Conservation (phyloP, 805 yeast species). For the Spencermartinsiella europaea region DNA sequence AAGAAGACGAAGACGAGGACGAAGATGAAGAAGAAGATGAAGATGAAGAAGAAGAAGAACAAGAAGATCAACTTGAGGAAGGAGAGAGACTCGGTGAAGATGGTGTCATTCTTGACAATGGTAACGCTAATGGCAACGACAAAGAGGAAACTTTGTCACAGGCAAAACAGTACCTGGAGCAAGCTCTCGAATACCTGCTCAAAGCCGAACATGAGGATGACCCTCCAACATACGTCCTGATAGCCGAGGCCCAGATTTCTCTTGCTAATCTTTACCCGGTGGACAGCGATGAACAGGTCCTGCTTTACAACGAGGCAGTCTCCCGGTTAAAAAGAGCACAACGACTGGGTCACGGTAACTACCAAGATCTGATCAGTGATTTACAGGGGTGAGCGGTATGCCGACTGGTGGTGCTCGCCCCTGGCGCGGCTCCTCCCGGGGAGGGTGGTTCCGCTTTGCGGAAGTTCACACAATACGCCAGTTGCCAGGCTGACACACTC, state of each 20-base stretch:
- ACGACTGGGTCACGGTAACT: slow-evolving; percentile 34
- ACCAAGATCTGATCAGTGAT: slow-evolving; percentile 33
- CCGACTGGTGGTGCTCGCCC: too few species aligned
- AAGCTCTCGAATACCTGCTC: slow-evolving; percentile 54
- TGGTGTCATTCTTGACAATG: too few species aligned
- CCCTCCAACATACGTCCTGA: slow-evolving; percentile 74
- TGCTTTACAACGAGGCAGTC: slow-evolving; percentile 65
- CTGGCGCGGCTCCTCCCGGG: too few species aligned
- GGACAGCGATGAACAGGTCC: slow-evolving; percentile 63
- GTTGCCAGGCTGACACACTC: too few species aligned
- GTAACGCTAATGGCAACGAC: slow-evolving; percentile 26
- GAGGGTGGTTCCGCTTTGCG: too few species aligned
- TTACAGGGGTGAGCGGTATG: slow-evolving; percentile 21
- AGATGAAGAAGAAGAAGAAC: slow-evolving; percentile 41
- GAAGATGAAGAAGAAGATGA: slow-evolving; percentile 19
- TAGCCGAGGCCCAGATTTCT: slow-evolving; percentile 81
- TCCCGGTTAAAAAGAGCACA: slow-evolving; percentile 56
- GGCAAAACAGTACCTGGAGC: slow-evolving; percentile 41
- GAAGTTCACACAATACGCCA: too few species aligned
- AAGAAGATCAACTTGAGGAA: slow-evolving; percentile 33
- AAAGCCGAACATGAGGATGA: slow-evolving; percentile 59
- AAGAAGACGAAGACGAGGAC: slow-evolving; percentile 22
- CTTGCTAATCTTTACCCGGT: slow-evolving; percentile 68
- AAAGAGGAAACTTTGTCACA: slow-evolving; percentile 21
- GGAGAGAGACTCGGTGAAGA: too few species aligned